phyloP scores from a whole-genome alignment of 2,329 filamentous ascomycete genomes.

The Penicillium crustosum region DNA sequence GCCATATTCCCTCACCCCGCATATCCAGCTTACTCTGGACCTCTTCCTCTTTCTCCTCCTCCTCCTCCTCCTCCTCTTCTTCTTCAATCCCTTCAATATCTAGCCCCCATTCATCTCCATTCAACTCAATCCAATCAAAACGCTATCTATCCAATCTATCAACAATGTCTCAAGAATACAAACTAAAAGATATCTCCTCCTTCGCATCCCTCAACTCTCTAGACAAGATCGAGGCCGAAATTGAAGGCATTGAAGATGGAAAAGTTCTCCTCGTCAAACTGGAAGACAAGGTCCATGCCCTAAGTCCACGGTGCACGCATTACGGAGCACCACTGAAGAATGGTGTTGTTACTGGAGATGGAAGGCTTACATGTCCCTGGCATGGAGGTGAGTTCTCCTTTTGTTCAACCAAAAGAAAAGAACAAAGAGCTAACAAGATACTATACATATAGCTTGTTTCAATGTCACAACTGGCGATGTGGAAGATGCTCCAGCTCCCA shows the following conservation, averaged over 20 bases:
- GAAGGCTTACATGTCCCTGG: slow-evolving; percentile 90
- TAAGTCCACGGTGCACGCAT: slow-evolving; percentile 82
- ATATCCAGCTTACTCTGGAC: neutral
- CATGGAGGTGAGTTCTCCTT: slow-evolving; percentile 70
- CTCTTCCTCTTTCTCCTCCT: slow-evolving; percentile 1
- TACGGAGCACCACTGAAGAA: slow-evolving; percentile 88
- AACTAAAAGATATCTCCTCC: slow-evolving; percentile 72
- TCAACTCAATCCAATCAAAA: neutral
- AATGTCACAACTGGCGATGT: slow-evolving; percentile 86
- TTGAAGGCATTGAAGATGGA: slow-evolving; percentile 81
- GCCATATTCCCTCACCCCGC: slow-evolving; percentile 6
- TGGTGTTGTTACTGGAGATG: slow-evolving; percentile 78
- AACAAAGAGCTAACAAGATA: slow-evolving; percentile 6
- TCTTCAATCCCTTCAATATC: neutral
- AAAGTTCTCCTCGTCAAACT: slow-evolving; percentile 86
- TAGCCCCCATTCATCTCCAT: neutral
- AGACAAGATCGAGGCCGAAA: slow-evolving; percentile 83
- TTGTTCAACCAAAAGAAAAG: neutral
- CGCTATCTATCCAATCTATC: slow-evolving; percentile 16
- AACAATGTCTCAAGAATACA: slow-evolving; percentile 44
- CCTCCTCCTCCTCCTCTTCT: neutral
- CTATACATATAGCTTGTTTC: slow-evolving; percentile 72
- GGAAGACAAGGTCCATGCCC: slow-evolving; percentile 71
- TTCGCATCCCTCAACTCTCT: slow-evolving; percentile 69
- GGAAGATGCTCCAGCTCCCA: slow-evolving; percentile 88